A percentile compares a stretch with the other conserved stretches of the same genome.
phyloP scores from a whole-genome alignment of 768 basidiomycete genomes.

The Pleurotus giganteus region DNA sequence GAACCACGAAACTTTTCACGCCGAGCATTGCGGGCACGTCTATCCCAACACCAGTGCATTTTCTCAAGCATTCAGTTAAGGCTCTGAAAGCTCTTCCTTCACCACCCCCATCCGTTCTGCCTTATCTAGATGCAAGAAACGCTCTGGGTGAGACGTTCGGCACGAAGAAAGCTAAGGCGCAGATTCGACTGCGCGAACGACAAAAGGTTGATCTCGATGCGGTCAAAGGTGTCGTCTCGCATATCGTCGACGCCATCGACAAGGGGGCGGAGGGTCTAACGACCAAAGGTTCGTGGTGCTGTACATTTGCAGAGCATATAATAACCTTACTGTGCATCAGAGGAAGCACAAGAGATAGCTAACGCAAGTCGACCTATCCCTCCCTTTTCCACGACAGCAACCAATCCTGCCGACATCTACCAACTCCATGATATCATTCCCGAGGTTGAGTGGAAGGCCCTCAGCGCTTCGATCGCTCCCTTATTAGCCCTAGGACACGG shows the following conservation, averaged over 20 bases:
- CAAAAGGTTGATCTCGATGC: constrained; percentile 88
- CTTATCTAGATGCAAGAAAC: constrained; percentile 63
- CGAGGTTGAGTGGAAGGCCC: constrained; percentile 73
- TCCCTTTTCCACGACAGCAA: constrained; percentile 62
- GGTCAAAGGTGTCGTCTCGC: constrained; percentile 80
- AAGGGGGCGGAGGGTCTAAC: constrained; percentile 68
- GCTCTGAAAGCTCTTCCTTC: constrained; percentile 67
- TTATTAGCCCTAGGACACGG: constrained; percentile 51
- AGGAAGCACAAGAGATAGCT: constrained; percentile 61
- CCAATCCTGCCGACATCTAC: constrained; percentile 71
- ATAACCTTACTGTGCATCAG: constrained; percentile 32
- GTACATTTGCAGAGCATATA: neutral
- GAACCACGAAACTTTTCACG: constrained; percentile 59
- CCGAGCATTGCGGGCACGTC: constrained; percentile 24
- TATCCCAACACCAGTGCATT: constrained; percentile 59
- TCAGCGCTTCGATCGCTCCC: constrained; percentile 41
- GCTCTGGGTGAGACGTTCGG: constrained; percentile 92
- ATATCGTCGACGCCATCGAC: constrained; percentile 82
- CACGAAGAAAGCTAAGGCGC: constrained; percentile 88
- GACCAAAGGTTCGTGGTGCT: constrained; percentile 53
- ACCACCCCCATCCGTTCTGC: constrained; percentile 45
- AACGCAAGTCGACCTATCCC: constrained; percentile 77
- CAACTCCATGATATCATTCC: constrained; percentile 75
- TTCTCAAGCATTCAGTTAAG: constrained; percentile 80
- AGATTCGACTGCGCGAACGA: constrained; percentile 81